Evolutionary conservation across 371 early-diverging fungal species (phyloP), one percentile per base, ranked within the genome.

Genomic region (Lichtheimia ramosa): DNA sequence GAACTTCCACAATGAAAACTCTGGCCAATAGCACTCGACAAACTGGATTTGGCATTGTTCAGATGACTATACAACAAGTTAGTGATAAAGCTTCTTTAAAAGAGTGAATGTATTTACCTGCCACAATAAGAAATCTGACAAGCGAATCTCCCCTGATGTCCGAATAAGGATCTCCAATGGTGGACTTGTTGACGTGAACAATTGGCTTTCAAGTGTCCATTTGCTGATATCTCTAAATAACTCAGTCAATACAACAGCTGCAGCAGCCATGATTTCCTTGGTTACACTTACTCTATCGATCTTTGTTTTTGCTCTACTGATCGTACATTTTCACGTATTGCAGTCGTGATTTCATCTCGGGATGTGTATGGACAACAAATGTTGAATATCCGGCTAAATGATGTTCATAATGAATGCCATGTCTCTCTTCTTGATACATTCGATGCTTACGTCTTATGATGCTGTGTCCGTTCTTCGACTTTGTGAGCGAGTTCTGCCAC

Each of bases 81-180:
- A 16, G 12, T 20, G 3, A 5, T 40, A 34, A 39, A 42, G 25
- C 6, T 28, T n/a, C 41, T 12, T 2, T 43, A n/a, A 39, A 3
- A 43, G 23, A 1, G 41, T 8, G 15, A 5, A 39, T 13, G n/a
- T 2, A 24, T 43, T 60, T 54, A 83, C 87, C 83, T 99, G 99
- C 94, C 96, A 97, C 43, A 99, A 80, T 79, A 99, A 73, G 73
- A 96, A 99, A 75, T 99, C 99, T 64, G 96, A 95, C 43, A 99
- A 79, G 18, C 99, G 84, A 15, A 91, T 89, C 75, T 99, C 99
- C 10, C 99, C 99, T 8, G 96, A 94, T 2, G 99, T 99, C 56
- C 99, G 85, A 28, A 99, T 86, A 51, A 99, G 71, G n/a, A 99
- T 81, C 69, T 99, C 99, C 56, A 97, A 70, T 1, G 89, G 87